phyloP scores from a whole-genome alignment of 2,329 filamentous ascomycete species.

The Penicillium digitatum region DNA sequence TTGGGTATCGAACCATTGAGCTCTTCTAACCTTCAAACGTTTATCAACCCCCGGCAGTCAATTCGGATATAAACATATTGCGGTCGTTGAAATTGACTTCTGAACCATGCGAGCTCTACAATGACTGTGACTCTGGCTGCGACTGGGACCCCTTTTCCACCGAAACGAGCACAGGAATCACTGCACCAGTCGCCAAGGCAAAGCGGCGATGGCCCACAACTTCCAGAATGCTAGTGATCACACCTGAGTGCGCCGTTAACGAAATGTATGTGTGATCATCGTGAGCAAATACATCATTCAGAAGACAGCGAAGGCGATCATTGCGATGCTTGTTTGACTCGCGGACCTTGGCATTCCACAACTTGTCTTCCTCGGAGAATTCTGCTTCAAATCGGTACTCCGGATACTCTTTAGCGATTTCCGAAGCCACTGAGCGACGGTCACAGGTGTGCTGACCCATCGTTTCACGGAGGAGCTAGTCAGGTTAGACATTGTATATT shows the following conservation, averaged over 20 bases:
- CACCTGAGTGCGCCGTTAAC: conserved; percentile 57
- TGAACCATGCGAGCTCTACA: neutral
- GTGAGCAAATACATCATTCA: conserved; percentile 52
- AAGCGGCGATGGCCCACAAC: conserved; percentile 47
- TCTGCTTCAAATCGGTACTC: conserved; percentile 50
- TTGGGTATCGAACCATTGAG: conserved; percentile 9
- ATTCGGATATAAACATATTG: conserved; percentile 5
- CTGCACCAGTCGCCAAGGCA: conserved; percentile 47
- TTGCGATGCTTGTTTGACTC: conserved; percentile 51
- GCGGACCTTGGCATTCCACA: conserved; percentile 49
- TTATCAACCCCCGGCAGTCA: conserved; percentile 23
- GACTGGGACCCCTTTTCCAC: conserved; percentile 28
- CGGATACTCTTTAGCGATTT: conserved; percentile 50
- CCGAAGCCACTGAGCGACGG: conserved; percentile 48
- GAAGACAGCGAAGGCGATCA: conserved; percentile 42
- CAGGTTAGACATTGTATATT: neutral
- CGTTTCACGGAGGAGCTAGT: conserved; percentile 53
- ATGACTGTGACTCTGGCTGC: neutral
- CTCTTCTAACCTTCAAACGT: conserved; percentile 18
- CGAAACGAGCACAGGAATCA: conserved; percentile 51
- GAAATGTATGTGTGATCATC: conserved; percentile 50
- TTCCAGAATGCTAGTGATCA: conserved; percentile 53
- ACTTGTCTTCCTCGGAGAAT: conserved; percentile 53
- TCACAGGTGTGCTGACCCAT: conserved; percentile 62
- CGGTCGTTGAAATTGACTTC: too few relatives aligned